phyloP scores from a whole-genome alignment of 371 early-diverging fungal species.

The Rhizopus stolonifer region DNA sequence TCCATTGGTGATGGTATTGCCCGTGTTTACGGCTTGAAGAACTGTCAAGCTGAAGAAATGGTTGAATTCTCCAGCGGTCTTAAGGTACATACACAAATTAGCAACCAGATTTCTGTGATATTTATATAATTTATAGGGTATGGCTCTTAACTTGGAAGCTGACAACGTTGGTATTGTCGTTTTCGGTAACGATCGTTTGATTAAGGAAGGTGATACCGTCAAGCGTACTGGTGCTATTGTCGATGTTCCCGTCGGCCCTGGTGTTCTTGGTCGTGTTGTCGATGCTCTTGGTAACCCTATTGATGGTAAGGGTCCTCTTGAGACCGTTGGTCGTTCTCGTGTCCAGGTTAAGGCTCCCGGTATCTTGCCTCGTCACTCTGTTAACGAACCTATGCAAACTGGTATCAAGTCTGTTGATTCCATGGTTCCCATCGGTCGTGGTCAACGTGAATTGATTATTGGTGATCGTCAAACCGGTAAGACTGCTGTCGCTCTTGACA shows the following conservation, averaged over 20 bases:
- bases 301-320: conserved; percentile 95
- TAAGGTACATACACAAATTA: conserved; percentile 56
- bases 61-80: conserved; percentile 97
- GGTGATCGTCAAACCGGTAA: conserved; percentile 98
- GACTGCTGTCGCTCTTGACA: conserved; percentile 93
- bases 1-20: conserved; percentile 99
- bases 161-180: conserved; percentile 98
- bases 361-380: conserved; percentile 95
- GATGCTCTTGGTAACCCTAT: conserved; percentile 98
- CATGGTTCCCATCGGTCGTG: conserved; percentile 98
- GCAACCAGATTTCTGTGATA: conserved; percentile 13
- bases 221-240: conserved; percentile 97
- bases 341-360: conserved; percentile 97
- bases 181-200: conserved; percentile 95
- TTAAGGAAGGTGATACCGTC: conserved; percentile 91
- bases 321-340: conserved; percentile 78
- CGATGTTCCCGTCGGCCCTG: conserved; percentile 92
- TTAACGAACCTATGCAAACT: conserved; percentile 97
- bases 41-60: conserved; percentile 98
- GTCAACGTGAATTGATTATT: conserved; percentile 98
- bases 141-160: conserved; percentile 96
- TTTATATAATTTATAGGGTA: conserved; percentile 57
- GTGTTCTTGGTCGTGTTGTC: conserved; percentile 94
- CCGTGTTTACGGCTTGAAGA: conserved; percentile 97
- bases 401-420: conserved; percentile 97